Base-by-base conservation (phyloP, 139 green algal genomes). In the Spirogloea muscicola region DNA sequence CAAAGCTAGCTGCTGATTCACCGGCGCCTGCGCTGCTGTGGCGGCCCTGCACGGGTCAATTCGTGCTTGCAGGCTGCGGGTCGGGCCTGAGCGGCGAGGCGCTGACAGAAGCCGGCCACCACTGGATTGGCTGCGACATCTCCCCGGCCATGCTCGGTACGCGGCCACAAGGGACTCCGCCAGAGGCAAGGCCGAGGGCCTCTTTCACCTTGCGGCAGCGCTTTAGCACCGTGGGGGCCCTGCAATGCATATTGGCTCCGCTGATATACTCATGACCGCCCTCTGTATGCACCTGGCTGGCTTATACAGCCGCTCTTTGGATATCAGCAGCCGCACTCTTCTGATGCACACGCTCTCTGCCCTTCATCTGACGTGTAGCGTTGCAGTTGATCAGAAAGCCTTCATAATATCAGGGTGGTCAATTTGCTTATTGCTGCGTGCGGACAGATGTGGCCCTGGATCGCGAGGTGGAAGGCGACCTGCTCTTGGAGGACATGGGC, bases 111-210 rank as follows among this genome's bases (percentile, higher is more conserved):
- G 34, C 44, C 40, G 81, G 77, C 1, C 89, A 95, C 65, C 60
- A 84, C 9, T 97, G 93, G 93, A 64, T 98, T 37, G 94, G 92
- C 0, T 39, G 88, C 5, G 94, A 98, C 84, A 93, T 97, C 69
- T 90, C 78, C 27, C 27, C 49, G 1, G 79, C 36, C 10, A 84
- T 82, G 72, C 38, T 84, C 18, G 52, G 66, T 39, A 62, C 43
- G 10, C 43, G 10, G 10, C 43, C 10, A 51, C 10, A 29, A 27
- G 18, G 55, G 55, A 29, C 27, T 27, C 3, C 21, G 27, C 27
- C 27, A 29, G 52, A 4, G 52, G 18, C 1, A 2, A 40, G 48
- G 31, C 3, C 25, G 13, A 71, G 58, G n/a, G n/a, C n/a, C n/a
- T n/a, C n/a, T n/a, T n/a, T n/a, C n/a, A n/a, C n/a, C n/a, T n/a